Evolutionary conservation across 2,329 filamentous ascomycete genomes (phyloP).

Genomic region (Amauroascus verrucosus): DNA sequence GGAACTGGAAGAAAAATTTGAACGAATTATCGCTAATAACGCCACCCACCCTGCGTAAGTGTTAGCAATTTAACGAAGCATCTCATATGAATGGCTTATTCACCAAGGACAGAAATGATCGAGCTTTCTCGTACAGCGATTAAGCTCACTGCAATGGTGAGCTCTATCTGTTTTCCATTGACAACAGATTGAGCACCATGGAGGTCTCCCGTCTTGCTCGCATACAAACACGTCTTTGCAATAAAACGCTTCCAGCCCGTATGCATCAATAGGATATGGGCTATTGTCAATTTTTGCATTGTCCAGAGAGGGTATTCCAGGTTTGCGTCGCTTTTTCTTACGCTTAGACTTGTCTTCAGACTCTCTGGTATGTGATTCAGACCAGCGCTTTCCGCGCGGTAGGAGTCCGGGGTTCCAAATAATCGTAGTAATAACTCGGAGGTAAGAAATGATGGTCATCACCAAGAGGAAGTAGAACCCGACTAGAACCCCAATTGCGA

Average conservation of each 20-base stretch:
- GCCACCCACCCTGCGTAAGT: slow-evolving; percentile 63
- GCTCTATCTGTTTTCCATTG: slow-evolving; percentile 82
- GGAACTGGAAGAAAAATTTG: slow-evolving; percentile 89
- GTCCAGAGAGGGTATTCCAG: slow-evolving; percentile 15
- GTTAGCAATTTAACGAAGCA: not conserved
- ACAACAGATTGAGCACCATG: slow-evolving; percentile 73
- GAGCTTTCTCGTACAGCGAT: slow-evolving; percentile 77
- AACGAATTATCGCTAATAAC: slow-evolving; percentile 77
- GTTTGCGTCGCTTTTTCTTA: slow-evolving; percentile 20
- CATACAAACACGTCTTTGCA: slow-evolving; percentile 75
- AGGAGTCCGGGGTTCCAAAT: slow-evolving; percentile 63
- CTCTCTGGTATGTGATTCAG: slow-evolving; percentile 17
- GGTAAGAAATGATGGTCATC: slow-evolving; percentile 56
- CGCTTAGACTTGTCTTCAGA: slow-evolving; percentile 14
- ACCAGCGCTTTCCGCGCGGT: slow-evolving; percentile 47
- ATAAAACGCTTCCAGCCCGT: slow-evolving; percentile 66
- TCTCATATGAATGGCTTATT: slow-evolving; percentile 2
- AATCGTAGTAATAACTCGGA: slow-evolving; percentile 60
- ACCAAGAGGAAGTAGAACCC: slow-evolving; percentile 64
- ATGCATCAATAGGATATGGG: slow-evolving; percentile 45
- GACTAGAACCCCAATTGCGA: slow-evolving; percentile 59
- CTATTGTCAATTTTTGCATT: slow-evolving; percentile 22
- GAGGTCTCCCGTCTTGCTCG: slow-evolving; percentile 69
- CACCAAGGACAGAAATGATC: slow-evolving; percentile 89
- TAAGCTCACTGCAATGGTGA: slow-evolving; percentile 75